phyloP scores from a whole-genome alignment of 75 land plant genomes.

The Selaginella moellendorffii region DNA sequence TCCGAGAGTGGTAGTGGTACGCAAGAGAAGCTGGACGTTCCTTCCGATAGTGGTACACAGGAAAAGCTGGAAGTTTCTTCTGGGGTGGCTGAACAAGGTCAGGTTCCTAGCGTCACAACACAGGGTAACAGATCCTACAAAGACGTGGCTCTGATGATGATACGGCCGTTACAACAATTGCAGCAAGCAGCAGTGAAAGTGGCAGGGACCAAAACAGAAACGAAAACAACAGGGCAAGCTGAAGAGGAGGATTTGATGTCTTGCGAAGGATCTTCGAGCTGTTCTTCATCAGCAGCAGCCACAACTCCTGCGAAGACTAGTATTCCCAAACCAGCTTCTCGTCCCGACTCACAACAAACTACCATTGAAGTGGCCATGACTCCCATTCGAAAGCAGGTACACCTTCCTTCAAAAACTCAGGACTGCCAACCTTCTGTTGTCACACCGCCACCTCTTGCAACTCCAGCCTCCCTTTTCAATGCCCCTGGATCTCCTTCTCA shows the following conservation, averaged over 20 bases:
- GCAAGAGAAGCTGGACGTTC: background rate
- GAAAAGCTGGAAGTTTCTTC: background rate
- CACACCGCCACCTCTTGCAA: background rate
- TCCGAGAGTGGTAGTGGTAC: too few relatives aligned
- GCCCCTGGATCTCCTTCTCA: background rate
- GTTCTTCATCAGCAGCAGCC: slow-evolving; percentile 2
- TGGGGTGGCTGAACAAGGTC: too few relatives aligned
- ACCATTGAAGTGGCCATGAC: slow-evolving; percentile 6
- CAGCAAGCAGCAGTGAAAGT: too few relatives aligned
- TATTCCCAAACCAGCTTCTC: background rate
- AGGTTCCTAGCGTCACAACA: too few relatives aligned
- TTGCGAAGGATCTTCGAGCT: too few relatives aligned
- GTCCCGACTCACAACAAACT: background rate
- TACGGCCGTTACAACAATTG: too few relatives aligned
- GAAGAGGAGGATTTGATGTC: background rate
- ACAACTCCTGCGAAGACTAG: background rate
- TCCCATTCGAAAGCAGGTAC: background rate
- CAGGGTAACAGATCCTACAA: too few relatives aligned
- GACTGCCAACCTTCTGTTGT: background rate
- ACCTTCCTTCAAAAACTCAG: background rate
- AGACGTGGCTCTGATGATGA: too few relatives aligned
- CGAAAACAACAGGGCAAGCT: background rate
- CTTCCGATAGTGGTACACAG: background rate
- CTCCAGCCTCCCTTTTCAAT: background rate
- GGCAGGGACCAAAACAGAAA: too few relatives aligned